A percentile compares a stretch with the other conserved stretches of the same genome.
Evolutionary conservation across 108 stramenopile genomes (phyloP).

Genomic region (Nitzschia sp.): DNA sequence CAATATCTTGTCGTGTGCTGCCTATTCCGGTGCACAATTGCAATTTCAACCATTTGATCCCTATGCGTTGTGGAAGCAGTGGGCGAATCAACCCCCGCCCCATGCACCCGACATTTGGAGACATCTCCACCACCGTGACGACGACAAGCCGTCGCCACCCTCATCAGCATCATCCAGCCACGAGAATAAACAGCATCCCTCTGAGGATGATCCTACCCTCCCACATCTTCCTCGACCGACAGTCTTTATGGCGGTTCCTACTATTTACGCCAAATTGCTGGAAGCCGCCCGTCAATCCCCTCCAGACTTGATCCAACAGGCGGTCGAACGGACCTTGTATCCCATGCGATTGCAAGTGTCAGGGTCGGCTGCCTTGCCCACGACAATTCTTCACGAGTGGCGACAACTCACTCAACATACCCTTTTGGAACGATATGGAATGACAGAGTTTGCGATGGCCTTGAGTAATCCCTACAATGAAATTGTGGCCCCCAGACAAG

Average conservation of each 20-base stretch:
- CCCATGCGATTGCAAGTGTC: slow-evolving; percentile 46
- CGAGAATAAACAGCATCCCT: neutral
- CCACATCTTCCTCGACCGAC: slow-evolving; percentile 59
- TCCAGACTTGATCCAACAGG: slow-evolving; percentile 18
- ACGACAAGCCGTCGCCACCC: slow-evolving; percentile 27
- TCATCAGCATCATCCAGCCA: slow-evolving; percentile 17
- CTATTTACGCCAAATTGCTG: slow-evolving; percentile 91
- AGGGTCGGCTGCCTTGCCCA: slow-evolving; percentile 49
- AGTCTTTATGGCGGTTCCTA: slow-evolving; percentile 90
- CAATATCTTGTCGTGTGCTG: slow-evolving; percentile 43
- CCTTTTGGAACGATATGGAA: slow-evolving; percentile 59
- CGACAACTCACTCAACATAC: slow-evolving; percentile 43
- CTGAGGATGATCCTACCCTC: neutral
- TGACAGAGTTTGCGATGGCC: slow-evolving; percentile 67
- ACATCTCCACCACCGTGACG: neutral
- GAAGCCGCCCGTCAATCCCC: slow-evolving; percentile 59
- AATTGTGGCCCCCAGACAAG: slow-evolving; percentile 23
- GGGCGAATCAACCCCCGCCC: slow-evolving; percentile 24
- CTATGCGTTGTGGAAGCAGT: slow-evolving; percentile 31
- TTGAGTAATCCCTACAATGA: slow-evolving; percentile 44
- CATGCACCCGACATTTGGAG: neutral
- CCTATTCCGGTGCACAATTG: slow-evolving; percentile 45
- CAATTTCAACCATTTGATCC: slow-evolving; percentile 45
- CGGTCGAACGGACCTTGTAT: slow-evolving; percentile 31
- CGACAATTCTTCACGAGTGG: slow-evolving; percentile 39